Conservation (phyloP, 805 yeast species). For the Saccharomycopsis babjevae region DNA sequence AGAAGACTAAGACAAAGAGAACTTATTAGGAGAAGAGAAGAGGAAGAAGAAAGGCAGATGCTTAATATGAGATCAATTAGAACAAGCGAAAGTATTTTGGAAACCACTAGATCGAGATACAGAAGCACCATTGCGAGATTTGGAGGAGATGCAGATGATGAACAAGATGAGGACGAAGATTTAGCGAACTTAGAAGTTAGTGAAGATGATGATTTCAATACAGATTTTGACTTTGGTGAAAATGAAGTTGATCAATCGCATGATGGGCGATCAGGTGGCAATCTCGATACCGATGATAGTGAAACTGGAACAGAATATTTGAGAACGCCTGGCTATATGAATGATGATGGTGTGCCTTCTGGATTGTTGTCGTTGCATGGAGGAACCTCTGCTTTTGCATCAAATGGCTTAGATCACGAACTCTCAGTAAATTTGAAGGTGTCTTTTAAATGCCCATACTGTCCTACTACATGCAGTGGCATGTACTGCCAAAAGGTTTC, state of each 20-base stretch:
- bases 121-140: not conserved
- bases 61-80: not conserved
- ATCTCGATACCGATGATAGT: not conserved
- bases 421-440: constrained; percentile 21
- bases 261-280: not conserved
- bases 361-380: not conserved
- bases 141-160: not conserved
- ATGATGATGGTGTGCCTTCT: not conserved
- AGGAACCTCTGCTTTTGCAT: not conserved
- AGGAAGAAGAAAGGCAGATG: not conserved
- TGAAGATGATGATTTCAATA: constrained; percentile 5
- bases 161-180: not conserved
- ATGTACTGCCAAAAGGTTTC: constrained; percentile 35
- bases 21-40: not conserved
- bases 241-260: not conserved
- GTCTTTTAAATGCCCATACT: constrained; percentile 62
- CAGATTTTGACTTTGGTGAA: not conserved
- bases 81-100: not conserved
- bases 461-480: constrained; percentile 41
- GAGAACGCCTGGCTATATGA: not conserved
- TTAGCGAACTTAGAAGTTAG: not conserved
- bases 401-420: not conserved
- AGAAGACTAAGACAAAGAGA: not conserved
- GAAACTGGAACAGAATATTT: not conserved
- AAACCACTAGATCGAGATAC: not conserved